Percentiles rank a stretch among this genome's conserved stretches.
phyloP scores from a whole-genome alignment of 495 filamentous ascomycete species.

The Aspergillus avenaceus region DNA sequence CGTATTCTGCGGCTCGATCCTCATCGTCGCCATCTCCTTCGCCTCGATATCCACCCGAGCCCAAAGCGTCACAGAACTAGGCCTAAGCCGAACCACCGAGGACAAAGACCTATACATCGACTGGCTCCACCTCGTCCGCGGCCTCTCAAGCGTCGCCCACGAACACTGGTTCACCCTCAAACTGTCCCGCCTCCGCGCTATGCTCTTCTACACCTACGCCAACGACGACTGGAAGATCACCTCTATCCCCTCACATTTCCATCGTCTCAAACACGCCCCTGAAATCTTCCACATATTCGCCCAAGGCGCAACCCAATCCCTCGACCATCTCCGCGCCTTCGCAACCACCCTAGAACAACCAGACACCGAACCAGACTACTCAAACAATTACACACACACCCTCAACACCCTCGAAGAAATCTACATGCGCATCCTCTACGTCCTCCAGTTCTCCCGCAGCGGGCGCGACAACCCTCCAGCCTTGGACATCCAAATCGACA shows the following conservation, averaged over 20 bases:
- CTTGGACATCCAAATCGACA: conserved; percentile 20
- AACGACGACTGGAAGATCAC: conserved; percentile 21
- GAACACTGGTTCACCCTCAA: conserved; percentile 20
- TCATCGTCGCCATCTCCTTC: conserved; percentile 21
- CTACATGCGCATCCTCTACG: conserved; percentile 25
- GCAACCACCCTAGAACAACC: not conserved
- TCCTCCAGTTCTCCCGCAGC: conserved; percentile 18
- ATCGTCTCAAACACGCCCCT: not conserved
- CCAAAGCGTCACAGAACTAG: not conserved
- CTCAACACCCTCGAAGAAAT: conserved; percentile 27
- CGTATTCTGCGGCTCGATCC: conserved; percentile 16
- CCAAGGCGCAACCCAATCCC: conserved; percentile 7
- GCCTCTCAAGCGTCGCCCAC: conserved; percentile 10
- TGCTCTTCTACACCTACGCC: conserved; percentile 15
- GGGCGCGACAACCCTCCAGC: conserved; percentile 2
- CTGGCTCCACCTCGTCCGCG: conserved; percentile 24
- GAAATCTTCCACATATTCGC: conserved; percentile 8
- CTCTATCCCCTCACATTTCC: not conserved
- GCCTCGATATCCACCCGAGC: conserved; percentile 15
- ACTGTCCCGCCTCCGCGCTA: conserved; percentile 10
- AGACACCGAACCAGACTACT: not conserved
- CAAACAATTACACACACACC: not conserved
- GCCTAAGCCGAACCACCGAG: not conserved
- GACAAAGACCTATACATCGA: conserved; percentile 9
- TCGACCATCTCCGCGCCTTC: conserved; percentile 7